phyloP scores from a whole-genome alignment of 1,284 basidiomycete species.

The Puccinia horiana region DNA sequence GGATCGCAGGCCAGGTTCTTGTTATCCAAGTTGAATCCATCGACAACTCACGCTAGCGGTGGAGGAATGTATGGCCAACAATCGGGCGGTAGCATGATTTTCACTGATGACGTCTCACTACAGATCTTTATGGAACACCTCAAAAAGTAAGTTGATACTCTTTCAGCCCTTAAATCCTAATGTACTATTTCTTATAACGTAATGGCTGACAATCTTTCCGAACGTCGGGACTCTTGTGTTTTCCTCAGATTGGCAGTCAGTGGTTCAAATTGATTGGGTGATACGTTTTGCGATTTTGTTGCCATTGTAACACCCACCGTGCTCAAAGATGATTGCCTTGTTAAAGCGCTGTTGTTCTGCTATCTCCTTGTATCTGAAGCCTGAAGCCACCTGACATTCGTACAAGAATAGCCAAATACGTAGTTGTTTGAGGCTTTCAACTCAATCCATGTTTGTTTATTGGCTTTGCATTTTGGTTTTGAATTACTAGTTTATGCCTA shows the following conservation, averaged over 20 bases:
- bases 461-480: not conserved
- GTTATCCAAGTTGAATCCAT: conserved; percentile 92
- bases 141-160: conserved; percentile 54
- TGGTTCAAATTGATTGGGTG: conserved; percentile 49
- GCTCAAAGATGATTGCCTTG: not conserved
- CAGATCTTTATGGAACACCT: conserved; percentile 61
- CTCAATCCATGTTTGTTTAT: not conserved
- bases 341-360: not conserved
- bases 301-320: not conserved
- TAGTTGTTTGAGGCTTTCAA: not conserved
- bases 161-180: not conserved
- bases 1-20: conserved; percentile 97
- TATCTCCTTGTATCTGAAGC: not conserved
- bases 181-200: not conserved
- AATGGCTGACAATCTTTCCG: not conserved
- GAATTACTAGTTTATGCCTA: conserved; percentile 1
- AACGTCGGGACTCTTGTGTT: not conserved
- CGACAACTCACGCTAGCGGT: conserved; percentile 92
- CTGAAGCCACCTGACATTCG: not conserved
- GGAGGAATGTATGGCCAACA: conserved; percentile 52
- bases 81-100: conserved; percentile 79
- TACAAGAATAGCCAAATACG: not conserved
- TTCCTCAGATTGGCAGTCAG: conserved; percentile 51
- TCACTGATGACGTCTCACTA: conserved; percentile 94
- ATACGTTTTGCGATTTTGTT: not conserved